A percentile compares a stretch with the other conserved stretches of the same genome.
phyloP scores from a whole-genome alignment of 352 stramenopile genomes.

The Pythium sp. region DNA sequence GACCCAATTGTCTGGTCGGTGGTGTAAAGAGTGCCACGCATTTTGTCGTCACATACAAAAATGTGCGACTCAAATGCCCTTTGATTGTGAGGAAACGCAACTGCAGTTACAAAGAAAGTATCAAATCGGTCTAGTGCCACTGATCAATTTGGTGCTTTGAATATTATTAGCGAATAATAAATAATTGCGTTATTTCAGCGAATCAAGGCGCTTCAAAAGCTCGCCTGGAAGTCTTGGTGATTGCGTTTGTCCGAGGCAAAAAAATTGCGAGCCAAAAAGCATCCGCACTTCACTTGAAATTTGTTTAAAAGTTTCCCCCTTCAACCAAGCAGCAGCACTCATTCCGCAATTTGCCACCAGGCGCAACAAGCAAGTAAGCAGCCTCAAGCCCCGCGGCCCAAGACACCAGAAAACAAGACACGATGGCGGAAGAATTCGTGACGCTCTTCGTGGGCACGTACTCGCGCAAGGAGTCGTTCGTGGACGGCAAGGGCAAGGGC shows the following conservation, averaged over 20 bases:
- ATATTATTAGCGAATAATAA: too few species aligned
- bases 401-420: neutral
- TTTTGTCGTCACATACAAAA: neutral
- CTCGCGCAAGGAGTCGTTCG: constrained; percentile 72
- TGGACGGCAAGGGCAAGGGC: constrained; percentile 74
- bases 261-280: neutral
- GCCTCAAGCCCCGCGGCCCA: neutral
- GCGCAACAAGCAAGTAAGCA: constrained; percentile 4
- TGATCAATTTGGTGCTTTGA: neutral
- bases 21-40: neutral
- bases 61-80: neutral
- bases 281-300: neutral
- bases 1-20: neutral
- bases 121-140: neutral
- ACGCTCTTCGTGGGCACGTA: constrained; percentile 84
- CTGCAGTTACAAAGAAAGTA: neutral
- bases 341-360: neutral
- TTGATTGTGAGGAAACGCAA: too few species aligned
- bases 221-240: too few species aligned
- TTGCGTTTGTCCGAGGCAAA: too few species aligned
- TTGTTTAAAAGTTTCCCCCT: neutral
- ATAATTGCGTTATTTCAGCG: too few species aligned
- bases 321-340: neutral
- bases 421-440: constrained; percentile 13
- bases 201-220: too few species aligned